Conservation (phyloP, 164 flowering plant genomes). For the Tetracentron sinense region DNA sequence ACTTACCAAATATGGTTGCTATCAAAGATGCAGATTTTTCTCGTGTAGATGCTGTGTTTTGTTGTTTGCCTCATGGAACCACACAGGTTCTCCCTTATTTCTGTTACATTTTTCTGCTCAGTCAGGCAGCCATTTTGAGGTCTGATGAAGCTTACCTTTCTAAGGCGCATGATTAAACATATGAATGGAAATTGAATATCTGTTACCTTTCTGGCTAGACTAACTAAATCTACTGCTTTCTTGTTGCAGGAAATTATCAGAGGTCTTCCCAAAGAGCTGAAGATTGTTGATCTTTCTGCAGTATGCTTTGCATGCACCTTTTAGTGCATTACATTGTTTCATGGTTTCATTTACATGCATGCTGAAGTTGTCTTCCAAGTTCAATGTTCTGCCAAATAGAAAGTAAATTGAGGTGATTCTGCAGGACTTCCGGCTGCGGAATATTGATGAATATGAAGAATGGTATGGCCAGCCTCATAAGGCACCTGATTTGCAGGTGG, state of each 20-base stretch:
- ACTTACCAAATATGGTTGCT: conserved; percentile 79
- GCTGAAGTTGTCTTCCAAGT: neutral
- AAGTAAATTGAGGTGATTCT: conserved; percentile 19
- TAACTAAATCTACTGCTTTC: conserved; percentile 1
- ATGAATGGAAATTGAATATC: neutral
- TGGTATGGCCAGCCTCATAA: conserved; percentile 97
- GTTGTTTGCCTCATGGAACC: conserved; percentile 99
- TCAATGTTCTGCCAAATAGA: neutral
- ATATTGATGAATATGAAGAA: conserved; percentile 72
- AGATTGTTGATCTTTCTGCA: conserved; percentile 97
- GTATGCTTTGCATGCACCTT: conserved; percentile 33
- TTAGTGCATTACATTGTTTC: conserved; percentile 7
- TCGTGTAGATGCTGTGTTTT: conserved; percentile 91
- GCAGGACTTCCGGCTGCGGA: conserved; percentile 86
- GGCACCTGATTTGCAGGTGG: conserved; percentile 83
- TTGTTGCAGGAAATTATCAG: conserved; percentile 78
- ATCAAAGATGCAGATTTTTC: conserved; percentile 89
- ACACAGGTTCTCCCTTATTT: conserved; percentile 64
- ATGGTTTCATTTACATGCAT: neutral
- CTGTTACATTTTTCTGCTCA: neutral
- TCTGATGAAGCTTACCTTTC: neutral
- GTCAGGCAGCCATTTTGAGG: neutral
- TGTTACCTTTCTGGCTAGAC: neutral
- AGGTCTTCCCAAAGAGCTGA: conserved; percentile 70
- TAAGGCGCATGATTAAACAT: neutral